phyloP scores from a whole-genome alignment of 352 stramenopile genomes.

The Globisporangium cylindrosporum region DNA sequence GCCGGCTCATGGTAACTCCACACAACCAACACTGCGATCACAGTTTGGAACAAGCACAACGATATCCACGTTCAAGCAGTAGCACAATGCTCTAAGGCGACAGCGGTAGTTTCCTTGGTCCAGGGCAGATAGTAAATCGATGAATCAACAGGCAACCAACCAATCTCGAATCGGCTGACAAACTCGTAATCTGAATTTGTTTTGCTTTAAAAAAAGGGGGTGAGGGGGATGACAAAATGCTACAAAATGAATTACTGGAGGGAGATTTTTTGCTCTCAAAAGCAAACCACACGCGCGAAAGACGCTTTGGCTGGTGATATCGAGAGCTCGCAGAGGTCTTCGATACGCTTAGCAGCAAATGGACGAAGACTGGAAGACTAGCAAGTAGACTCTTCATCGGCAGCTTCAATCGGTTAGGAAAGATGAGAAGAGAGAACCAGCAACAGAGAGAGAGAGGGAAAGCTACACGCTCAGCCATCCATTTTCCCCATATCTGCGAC shows the following conservation, averaged over 20 bases:
- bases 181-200: conserved; percentile 1
- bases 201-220: neutral
- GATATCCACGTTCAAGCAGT: no score
- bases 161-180: neutral
- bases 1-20: no score
- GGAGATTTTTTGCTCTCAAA: neutral
- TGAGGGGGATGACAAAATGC: neutral
- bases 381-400: neutral
- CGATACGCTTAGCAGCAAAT: neutral
- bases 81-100: no score
- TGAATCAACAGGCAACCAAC: no score
- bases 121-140: no score
- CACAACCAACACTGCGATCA: no score
- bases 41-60: no score
- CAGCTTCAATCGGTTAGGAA: neutral
- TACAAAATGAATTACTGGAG: neutral
- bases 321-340: no score
- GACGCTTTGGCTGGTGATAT: neutral
- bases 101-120: no score
- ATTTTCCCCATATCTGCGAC: neutral
- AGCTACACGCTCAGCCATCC: neutral
- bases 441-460: neutral
- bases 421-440: neutral
- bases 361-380: neutral
- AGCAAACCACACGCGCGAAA: neutral